Conservation (phyloP, 2,329 filamentous ascomycete genomes). For the Fusarium pseudoanthophilum region DNA sequence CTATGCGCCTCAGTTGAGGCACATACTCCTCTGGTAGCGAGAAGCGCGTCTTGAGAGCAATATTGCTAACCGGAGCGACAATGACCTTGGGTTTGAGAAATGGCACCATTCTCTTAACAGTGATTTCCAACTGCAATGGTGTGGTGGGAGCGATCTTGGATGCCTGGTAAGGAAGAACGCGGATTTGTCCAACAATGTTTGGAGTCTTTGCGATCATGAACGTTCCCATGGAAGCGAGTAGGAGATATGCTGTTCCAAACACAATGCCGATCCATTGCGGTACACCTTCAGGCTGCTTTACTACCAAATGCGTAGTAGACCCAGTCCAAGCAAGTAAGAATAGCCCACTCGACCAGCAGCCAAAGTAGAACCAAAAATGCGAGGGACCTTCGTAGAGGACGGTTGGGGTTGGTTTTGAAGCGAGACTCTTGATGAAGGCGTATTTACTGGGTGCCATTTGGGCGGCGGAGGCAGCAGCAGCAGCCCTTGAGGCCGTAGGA, state of each 20-base stretch:
- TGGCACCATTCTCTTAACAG: constrained; percentile 61
- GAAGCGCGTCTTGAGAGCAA: constrained; percentile 52
- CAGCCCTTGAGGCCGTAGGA: constrained; percentile 14
- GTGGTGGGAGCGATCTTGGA: constrained; percentile 28
- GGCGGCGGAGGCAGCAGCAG: constrained; percentile 20
- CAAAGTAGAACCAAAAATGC: constrained; percentile 70
- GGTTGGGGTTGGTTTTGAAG: constrained; percentile 64
- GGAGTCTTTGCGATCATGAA: constrained; percentile 68
- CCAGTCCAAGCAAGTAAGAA: constrained; percentile 53
- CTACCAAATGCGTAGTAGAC: constrained; percentile 48
- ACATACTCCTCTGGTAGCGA: constrained; percentile 53
- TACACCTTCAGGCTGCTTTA: constrained; percentile 59
- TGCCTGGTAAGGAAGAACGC: constrained; percentile 58
- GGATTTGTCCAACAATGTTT: constrained; percentile 68
- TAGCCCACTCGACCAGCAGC: constrained; percentile 66
- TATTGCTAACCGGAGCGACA: constrained; percentile 49
- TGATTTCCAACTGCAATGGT: constrained; percentile 62
- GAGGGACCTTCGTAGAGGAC: constrained; percentile 73
- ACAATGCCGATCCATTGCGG: constrained; percentile 66
- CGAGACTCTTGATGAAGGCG: constrained; percentile 66
- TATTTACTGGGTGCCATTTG: constrained; percentile 47
- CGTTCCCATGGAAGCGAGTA: constrained; percentile 69
- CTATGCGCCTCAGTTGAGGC: constrained; percentile 48
- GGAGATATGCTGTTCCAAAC: constrained; percentile 67
- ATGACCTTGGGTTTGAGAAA: constrained; percentile 58